Percentiles rank a stretch among this genome's conserved stretches.
Evolutionary conservation across 73 alveolate species (phyloP).

Genomic region (Breviolum minutum): DNA sequence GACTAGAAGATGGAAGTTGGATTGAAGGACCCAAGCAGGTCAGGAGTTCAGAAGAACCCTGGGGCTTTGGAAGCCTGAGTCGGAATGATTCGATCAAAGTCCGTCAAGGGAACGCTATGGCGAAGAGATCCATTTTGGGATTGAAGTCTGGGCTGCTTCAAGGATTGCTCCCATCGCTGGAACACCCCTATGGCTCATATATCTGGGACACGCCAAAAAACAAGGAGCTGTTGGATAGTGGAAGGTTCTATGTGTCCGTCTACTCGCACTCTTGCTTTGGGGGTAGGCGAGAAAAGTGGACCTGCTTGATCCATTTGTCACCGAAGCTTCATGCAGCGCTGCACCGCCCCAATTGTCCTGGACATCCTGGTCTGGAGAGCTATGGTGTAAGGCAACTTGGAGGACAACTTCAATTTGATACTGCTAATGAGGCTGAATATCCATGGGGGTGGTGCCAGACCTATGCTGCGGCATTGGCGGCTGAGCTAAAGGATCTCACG

Average conservation of each 20-base stretch:
- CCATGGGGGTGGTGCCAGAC: neutral
- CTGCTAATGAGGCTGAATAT: neutral
- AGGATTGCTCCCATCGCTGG: neutral
- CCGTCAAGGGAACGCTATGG: neutral
- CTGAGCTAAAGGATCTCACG: neutral
- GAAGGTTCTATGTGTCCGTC: neutral
- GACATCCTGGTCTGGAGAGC: neutral
- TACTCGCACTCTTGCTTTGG: constrained; percentile 20
- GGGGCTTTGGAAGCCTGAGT: neutral
- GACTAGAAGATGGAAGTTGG: neutral
- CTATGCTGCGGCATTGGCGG: neutral
- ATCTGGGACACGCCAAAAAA: neutral
- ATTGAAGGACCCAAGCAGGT: neutral
- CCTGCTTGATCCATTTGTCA: neutral
- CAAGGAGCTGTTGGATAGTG: neutral
- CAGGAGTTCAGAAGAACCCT: neutral
- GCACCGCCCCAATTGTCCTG: constrained; percentile 21
- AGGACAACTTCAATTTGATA: neutral
- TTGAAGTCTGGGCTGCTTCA: neutral
- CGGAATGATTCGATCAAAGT: neutral
- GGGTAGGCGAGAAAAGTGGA: neutral
- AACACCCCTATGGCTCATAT: constrained; percentile 3
- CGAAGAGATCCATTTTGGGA: neutral
- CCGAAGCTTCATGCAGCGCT: neutral
- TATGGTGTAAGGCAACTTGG: neutral